Evolutionary conservation across 2,329 filamentous ascomycete genomes (phyloP).

Genomic region (Diaporthe nobilis): DNA sequence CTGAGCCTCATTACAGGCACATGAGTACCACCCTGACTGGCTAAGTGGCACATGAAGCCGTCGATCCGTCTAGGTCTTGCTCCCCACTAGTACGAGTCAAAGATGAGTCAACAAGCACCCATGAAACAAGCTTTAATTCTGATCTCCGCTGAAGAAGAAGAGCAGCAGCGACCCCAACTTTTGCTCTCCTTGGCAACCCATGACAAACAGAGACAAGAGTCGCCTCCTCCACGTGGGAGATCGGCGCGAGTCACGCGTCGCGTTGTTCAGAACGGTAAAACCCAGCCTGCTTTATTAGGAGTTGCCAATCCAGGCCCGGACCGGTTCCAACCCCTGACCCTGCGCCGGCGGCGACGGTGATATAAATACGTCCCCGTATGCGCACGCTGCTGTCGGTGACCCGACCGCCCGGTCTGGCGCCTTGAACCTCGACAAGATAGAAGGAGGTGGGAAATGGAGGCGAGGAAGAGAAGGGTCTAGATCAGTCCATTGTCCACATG

Average conservation of each 20-base stretch:
- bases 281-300: background rate
- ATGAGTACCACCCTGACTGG: background rate
- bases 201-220: conserved; percentile 8
- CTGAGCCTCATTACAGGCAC: background rate
- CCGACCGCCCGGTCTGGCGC: conserved; percentile 13
- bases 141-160: conserved; percentile 5
- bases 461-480: background rate
- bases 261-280: background rate
- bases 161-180: conserved; percentile 12
- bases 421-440: conserved; percentile 7
- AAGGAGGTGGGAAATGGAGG: background rate
- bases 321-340: conserved; percentile 1
- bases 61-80: background rate
- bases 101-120: conserved; percentile 7
- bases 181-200: background rate
- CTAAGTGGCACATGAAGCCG: background rate
- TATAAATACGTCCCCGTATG: conserved; percentile 23
- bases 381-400: background rate
- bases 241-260: conserved; percentile 24
- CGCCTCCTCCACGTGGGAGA: conserved; percentile 22
- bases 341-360: background rate
- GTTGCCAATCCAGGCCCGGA: background rate
- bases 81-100: background rate
- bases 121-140: conserved; percentile 20
- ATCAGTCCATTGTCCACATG: conserved; percentile 7